phyloP scores from a whole-genome alignment of 202 grass and related monocot species.

The Saccharum hybrid region DNA sequence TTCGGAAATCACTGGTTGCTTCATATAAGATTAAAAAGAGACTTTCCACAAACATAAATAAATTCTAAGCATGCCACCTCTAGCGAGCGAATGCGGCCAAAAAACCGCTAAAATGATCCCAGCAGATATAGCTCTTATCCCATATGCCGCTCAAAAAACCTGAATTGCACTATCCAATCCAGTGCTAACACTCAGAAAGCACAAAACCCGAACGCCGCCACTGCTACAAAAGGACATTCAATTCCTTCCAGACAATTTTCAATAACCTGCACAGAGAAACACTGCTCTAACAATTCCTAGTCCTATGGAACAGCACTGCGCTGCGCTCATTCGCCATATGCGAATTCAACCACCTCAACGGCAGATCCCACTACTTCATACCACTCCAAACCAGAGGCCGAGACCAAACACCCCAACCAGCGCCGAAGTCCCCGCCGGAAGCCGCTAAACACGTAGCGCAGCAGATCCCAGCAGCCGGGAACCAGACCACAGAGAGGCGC shows the following conservation, averaged over 20 bases:
- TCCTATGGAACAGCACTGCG: not conserved
- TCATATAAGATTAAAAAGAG: not conserved
- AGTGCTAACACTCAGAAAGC: not conserved
- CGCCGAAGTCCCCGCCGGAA: not conserved
- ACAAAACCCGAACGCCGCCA: not conserved
- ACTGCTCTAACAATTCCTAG: not conserved
- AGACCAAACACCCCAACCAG: not conserved
- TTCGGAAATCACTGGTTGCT: not conserved
- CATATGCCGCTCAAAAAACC: not conserved
- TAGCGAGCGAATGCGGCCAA: slow-evolving; percentile 13
- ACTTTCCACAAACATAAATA: slow-evolving; percentile 5
- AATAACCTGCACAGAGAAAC: not conserved
- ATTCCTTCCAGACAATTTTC: not conserved
- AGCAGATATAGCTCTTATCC: not conserved
- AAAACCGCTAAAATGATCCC: not conserved
- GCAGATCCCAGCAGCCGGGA: slow-evolving; percentile 33
- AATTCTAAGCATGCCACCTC: not conserved
- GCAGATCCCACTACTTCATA: slow-evolving; percentile 37
- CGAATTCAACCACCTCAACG: slow-evolving; percentile 20
- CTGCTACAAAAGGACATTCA: not conserved
- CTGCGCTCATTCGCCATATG: not conserved
- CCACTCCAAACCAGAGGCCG: slow-evolving; percentile 14
- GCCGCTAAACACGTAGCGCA: not conserved
- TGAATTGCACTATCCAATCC: not conserved
- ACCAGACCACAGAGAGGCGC: not conserved